Evolutionary conservation across 1,139 yeast genomes (phyloP), one percentile per base, ranked within the genome.

Genomic region (Hemisphaericaspora lyxosophila): DNA sequence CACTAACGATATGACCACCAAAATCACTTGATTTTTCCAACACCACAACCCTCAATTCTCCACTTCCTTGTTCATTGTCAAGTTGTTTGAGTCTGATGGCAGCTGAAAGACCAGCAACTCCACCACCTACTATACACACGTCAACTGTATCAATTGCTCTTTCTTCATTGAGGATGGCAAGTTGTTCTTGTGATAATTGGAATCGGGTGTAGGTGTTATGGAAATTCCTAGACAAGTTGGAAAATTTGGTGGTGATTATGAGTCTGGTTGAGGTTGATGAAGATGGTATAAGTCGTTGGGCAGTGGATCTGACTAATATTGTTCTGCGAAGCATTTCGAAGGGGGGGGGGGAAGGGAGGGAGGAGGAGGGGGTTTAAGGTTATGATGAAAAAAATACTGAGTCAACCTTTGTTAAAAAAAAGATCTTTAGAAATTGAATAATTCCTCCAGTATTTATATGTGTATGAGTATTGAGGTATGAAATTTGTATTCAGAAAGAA

Each of bases 121-220:
- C 98, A 30, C 95, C 98, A 27, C 98, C 98, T 1, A 92, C 96
- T 34, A 92, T 88, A 54, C 95, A 86, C 14, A 92, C 95, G 59
- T 92, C 98, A 12, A 88, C 96, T 26, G 77, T 75, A 52, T 92
- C 97, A 6, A 73, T 76, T 7, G 85, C 95, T 42, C 97, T 70
- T 46, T 84, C 89, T 45, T 75, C 81, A 3, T 63, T 62, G 31
- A 81, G 61, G 4, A 65, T 46, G 24, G 60, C 76, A 42, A 62
- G 63, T 36, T 71, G 69, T 20, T 78, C 85, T 24, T 64, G 70
- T 3, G 62, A 33, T n/a, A 50, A 40, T 12, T 38, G 24, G 18
- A 11, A 4, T 4, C 17, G n/a, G 5, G 29, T 15, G 15, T 17
- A 17, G 7, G 30, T 12, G 14, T 7, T 18, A 11, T 19, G 29